Conservation (phyloP, 2,329 filamentous ascomycete genomes). For the Penicillium sp. region DNA sequence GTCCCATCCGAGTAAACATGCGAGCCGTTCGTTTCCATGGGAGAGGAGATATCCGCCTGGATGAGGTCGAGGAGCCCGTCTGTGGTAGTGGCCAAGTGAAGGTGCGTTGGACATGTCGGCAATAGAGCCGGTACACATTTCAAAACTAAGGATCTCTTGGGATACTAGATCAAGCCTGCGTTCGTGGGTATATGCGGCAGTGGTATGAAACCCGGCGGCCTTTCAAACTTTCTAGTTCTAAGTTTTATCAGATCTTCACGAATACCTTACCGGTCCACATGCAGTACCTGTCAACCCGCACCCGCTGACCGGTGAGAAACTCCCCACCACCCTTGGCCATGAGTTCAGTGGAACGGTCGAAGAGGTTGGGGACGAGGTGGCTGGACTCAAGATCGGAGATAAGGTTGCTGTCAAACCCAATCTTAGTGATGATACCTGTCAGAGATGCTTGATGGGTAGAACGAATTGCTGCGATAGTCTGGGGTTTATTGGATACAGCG, state of each 20-base stretch:
- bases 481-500: conserved; percentile 54
- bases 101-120: conserved; percentile 9
- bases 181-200: conserved; percentile 31
- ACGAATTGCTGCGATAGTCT: conserved; percentile 60
- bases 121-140: not conserved
- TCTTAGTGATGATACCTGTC: conserved; percentile 57
- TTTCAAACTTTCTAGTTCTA: not conserved
- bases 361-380: conserved; percentile 54
- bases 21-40: conserved; percentile 33
- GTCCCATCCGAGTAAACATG: conserved; percentile 15
- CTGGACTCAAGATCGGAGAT: conserved; percentile 51
- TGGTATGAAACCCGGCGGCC: conserved; percentile 1
- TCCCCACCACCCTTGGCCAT: conserved; percentile 62
- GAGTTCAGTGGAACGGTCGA: conserved; percentile 61
- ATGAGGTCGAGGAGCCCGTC: conserved; percentile 28
- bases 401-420: conserved; percentile 61
- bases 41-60: conserved; percentile 29
- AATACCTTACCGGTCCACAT: conserved; percentile 50
- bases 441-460: conserved; percentile 52
- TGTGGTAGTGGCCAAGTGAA: conserved; percentile 53
- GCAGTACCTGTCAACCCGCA: conserved; percentile 54
- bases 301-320: conserved; percentile 54
- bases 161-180: conserved; percentile 19
- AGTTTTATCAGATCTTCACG: conserved; percentile 45
- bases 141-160: not conserved